Base-by-base conservation (phyloP, 1,139 yeast species). In the Yamadazyma dendronema region DNA sequence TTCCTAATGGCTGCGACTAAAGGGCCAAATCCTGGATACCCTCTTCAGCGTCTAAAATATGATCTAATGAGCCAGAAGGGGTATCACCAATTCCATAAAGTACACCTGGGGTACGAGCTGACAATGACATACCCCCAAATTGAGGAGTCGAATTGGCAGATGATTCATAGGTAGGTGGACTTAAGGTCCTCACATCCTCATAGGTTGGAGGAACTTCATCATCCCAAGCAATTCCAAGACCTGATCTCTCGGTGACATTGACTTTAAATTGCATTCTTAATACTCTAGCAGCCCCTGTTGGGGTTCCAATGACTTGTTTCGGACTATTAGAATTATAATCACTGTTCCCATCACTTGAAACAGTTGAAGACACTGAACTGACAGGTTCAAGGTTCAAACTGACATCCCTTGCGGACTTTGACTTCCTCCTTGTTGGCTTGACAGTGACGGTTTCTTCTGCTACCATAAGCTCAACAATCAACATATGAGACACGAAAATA, bases 191-290 rank as follows among this genome's bases (percentile, higher is more conserved):
- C 14, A 90, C 90, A 51, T 88, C 92, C 36, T 79, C 88, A 54
- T 94, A 92, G 16, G 88, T 86, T 1, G 99, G 99, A 1, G 99
- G 99, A 14, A 92, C 97, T 59, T 92, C 98, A 56, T 90, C 97
- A 61, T 92, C 97, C 98, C 98, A 92, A 0, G 97, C 86, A 25
- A 92, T 87, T 4, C 99, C 98, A 33, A 92, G 70, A 0, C 99
- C 99, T 0, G 96, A 84, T 40, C 97, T 71, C 57, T 90, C 97
- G 1, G 96, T 86, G 19, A 92, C 61, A 9, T 72, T 71, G 13
- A 92, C 54, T 48, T 84, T 84, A 61, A 92, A 92, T 59, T 90
- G 97, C 97, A 92, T 92, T 48, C 98, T 67, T 41, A 92, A 65
- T 2, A 94, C 95, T 36, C 98, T 69, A 0, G 98, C 97, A 3